Conservation (phyloP, 202 grass and related monocot genomes). For the Setaria viridis region DNA sequence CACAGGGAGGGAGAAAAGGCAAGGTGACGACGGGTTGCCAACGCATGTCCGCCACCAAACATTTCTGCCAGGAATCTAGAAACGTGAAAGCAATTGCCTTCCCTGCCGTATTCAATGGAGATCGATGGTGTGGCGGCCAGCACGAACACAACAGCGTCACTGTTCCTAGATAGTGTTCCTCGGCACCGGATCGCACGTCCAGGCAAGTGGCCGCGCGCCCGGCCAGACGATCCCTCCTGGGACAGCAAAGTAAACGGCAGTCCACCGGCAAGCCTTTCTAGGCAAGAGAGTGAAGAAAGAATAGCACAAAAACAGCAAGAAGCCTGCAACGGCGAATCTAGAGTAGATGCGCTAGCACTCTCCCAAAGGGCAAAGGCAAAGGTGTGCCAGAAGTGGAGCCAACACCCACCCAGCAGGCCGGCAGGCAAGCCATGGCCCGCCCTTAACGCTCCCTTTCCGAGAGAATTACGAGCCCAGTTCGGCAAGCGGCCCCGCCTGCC, state of each 20-base stretch:
- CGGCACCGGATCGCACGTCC: not conserved
- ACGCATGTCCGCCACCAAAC: slow-evolving; percentile 10
- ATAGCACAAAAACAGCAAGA: not conserved
- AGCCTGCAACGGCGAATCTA: not conserved
- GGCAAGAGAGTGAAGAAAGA: not conserved
- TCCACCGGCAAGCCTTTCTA: not conserved
- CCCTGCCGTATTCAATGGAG: not conserved
- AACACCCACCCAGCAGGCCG: not conserved
- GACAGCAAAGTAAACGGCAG: not conserved
- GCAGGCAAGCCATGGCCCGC: slow-evolving; percentile 17
- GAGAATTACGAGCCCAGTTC: not conserved
- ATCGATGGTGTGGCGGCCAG: not conserved
- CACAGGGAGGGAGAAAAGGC: not conserved
- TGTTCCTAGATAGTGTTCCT: not conserved
- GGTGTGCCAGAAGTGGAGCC: not conserved
- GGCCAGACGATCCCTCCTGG: not conserved
- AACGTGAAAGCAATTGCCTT: slow-evolving; percentile 29
- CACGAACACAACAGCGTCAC: not conserved
- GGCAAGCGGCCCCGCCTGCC: not conserved
- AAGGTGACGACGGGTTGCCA: not conserved
- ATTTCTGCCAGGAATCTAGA: slow-evolving; percentile 24
- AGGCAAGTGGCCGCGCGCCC: not conserved
- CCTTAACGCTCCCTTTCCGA: not conserved
- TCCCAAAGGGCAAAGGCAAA: not conserved
- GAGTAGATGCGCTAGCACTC: too few species aligned